Percentiles rank a stretch among this genome's conserved stretches.
These are phyloP conservation scores for Salicornia ramosissima DNA, from an alignment of 148 eudicot species.

Conservation along the genomic window DNA sequence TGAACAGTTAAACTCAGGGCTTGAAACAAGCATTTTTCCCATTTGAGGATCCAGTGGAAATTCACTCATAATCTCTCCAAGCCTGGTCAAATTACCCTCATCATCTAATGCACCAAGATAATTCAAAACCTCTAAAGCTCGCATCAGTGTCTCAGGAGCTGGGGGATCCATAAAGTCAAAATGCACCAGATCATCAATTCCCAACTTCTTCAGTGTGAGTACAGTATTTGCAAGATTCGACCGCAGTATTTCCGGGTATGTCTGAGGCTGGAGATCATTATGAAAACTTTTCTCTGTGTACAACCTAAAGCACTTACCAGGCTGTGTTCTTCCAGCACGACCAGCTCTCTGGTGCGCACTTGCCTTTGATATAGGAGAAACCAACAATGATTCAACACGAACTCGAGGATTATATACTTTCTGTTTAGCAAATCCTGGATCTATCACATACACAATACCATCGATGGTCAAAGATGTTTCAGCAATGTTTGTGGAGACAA, in stretches of 20 bases:
- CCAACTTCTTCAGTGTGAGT: conserved; percentile 75
- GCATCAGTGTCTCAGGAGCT: conserved; percentile 89
- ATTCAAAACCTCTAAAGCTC: conserved; percentile 78
- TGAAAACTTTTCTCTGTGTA: conserved; percentile 76
- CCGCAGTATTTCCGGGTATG: conserved; percentile 79
- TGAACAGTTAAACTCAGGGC: conserved; percentile 72
- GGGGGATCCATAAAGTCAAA: conserved; percentile 97
- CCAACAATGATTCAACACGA: conserved; percentile 66
- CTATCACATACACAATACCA: conserved; percentile 70
- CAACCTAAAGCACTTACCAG: conserved; percentile 68
- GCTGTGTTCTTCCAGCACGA: conserved; percentile 79
- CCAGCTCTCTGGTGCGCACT: conserved; percentile 77
- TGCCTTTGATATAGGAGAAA: conserved; percentile 67
- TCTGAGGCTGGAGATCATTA: conserved; percentile 79
- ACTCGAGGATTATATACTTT: conserved; percentile 66
- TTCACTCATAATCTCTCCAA: conserved; percentile 84
- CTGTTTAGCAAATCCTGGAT: conserved; percentile 68
- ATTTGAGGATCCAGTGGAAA: conserved; percentile 86
- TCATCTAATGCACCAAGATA: conserved; percentile 84
- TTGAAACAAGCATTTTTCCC: conserved; percentile 82
- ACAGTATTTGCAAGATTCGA: conserved; percentile 90
- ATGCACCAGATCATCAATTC: conserved; percentile 90
- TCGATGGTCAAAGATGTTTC: conserved; percentile 74
- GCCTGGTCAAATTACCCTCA: conserved; percentile 75
- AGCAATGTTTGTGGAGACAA: conserved; percentile 68